Base-by-base conservation (phyloP, 108 stramenopile species). In the Tribonema minus region DNA sequence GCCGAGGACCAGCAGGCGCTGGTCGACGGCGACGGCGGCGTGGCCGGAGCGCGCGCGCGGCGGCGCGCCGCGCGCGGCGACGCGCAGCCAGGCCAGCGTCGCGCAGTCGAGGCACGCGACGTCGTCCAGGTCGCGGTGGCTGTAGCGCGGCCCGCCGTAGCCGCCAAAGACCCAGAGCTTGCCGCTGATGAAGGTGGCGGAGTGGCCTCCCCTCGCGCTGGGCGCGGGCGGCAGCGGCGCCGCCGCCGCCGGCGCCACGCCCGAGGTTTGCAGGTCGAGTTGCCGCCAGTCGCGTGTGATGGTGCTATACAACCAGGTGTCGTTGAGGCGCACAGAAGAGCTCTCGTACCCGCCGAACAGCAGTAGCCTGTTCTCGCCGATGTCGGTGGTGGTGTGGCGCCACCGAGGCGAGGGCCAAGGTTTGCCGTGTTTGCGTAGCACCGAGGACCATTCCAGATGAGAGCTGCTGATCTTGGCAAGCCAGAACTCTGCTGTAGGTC, bases 151-250 rank as follows among this genome's bases (percentile, higher is more conserved):
- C 30, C 79, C 79, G 12, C 79, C 71, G 73, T 92, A 91, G 2
- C 91, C 91, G 23, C 91, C 91, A 70, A 89, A 91, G n/a, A 92
- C 66, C 61, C 83, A 82, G 25, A 92, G 82, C 31, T 68, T 70
- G 41, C 59, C 61, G 15, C 67, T 82, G 3, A 89, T 70, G 32
- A 87, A 63, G 32, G 75, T 71, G 20, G 90, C 83, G 3, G 85
- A 75, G 64, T 92, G 91, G 1, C 77, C 87, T 1, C 91, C 91
- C 4, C 91, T 78, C 3, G 90, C 88, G n/a, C 41, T 64, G n/a
- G 83, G 82, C 20, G 59, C 75, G 37, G 61, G 40, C 77, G 68
- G 59, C 67, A 9, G 30, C 28, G 34, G 33, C n/a, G 33, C 31
- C 0, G 41, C 26, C 58, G 72, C 25, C 25, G 32, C 5, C 3